Evolutionary conservation across 176 grass and related monocot genomes (phyloP).

Genomic region (Ensete glaucum): DNA sequence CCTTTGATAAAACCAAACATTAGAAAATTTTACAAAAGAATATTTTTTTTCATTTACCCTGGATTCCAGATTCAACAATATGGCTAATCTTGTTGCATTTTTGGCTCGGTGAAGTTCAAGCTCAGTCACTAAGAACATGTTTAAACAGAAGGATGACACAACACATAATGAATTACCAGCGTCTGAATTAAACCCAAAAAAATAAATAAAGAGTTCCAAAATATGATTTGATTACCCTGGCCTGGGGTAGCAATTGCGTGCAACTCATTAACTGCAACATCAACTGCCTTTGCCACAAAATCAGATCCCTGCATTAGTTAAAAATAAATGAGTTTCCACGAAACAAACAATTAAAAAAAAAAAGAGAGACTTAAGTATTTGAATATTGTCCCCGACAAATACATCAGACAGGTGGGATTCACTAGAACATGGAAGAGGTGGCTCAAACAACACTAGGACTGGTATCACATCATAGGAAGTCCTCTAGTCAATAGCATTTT

Average conservation of each 20-base stretch:
- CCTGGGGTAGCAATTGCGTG: slow-evolving; percentile 75
- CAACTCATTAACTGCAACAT: slow-evolving; percentile 48
- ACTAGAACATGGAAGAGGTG: neutral
- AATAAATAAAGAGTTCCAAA: neutral
- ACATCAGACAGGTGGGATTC: neutral
- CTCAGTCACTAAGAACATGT: slow-evolving; percentile 45
- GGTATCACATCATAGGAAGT: too few relatives aligned
- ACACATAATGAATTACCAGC: neutral
- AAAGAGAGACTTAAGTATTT: neutral
- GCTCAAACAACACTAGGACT: neutral
- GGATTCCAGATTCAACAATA: slow-evolving; percentile 76
- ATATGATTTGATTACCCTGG: slow-evolving; percentile 41
- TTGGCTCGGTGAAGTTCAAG: slow-evolving; percentile 65
- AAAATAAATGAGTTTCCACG: slow-evolving; percentile 17
- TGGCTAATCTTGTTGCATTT: slow-evolving; percentile 63
- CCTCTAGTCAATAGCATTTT: too few relatives aligned
- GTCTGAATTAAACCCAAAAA: neutral
- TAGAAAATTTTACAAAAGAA: neutral
- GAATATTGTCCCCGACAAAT: neutral
- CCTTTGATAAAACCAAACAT: neutral
- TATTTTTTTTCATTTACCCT: slow-evolving; percentile 38
- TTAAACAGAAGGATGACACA: neutral
- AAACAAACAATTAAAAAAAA: slow-evolving; percentile 8
- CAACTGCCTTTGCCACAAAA: slow-evolving; percentile 65
- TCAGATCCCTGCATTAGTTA: slow-evolving; percentile 39